Evolutionary conservation across 495 filamentous ascomycete species (phyloP).

Genomic region (Xylaria bambusicola): DNA sequence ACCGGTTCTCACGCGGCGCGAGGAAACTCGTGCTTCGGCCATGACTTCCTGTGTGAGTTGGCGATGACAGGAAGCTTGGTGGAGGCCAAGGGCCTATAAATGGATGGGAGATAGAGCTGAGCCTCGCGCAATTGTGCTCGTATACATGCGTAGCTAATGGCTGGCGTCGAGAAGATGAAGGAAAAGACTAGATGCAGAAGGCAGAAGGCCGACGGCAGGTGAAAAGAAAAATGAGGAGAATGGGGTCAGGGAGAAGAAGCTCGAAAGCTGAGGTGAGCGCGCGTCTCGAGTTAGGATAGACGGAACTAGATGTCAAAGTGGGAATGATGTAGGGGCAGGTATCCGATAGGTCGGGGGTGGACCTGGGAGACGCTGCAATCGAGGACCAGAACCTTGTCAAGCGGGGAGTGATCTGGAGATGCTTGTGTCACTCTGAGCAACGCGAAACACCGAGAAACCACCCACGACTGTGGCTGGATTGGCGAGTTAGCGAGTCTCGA

Average conservation of each 20-base stretch:
- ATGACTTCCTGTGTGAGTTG: conserved; percentile 51
- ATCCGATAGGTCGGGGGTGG: conserved; percentile 40
- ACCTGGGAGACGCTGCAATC: conserved; percentile 32
- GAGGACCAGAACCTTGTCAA: conserved; percentile 33
- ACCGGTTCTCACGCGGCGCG: conserved; percentile 41
- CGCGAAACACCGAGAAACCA: conserved; percentile 14
- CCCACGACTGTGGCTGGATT: conserved; percentile 10
- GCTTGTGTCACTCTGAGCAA: conserved; percentile 34
- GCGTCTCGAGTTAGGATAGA: conserved; percentile 25
- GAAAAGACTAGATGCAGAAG: conserved; percentile 24
- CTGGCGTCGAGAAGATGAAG: conserved; percentile 8
- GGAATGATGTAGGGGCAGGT: conserved; percentile 38
- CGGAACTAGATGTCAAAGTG: conserved; percentile 34
- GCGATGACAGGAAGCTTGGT: conserved; percentile 44
- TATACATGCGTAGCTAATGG: conserved; percentile 41
- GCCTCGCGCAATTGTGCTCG: conserved; percentile 42
- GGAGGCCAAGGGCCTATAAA: conserved; percentile 51
- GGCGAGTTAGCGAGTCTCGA: conserved; percentile 10
- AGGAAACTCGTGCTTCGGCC: conserved; percentile 41
- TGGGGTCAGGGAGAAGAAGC: conserved; percentile 16
- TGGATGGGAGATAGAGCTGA: conserved; percentile 43
- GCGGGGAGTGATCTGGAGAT: conserved; percentile 36
- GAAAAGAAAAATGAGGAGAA: conserved; percentile 22
- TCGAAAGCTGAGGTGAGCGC: conserved; percentile 23
- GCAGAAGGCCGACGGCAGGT: conserved; percentile 14